These are phyloP conservation scores for Kwoniella botswanensis DNA, from an alignment of 768 basidiomycete species.

Conservation along the genomic window DNA sequence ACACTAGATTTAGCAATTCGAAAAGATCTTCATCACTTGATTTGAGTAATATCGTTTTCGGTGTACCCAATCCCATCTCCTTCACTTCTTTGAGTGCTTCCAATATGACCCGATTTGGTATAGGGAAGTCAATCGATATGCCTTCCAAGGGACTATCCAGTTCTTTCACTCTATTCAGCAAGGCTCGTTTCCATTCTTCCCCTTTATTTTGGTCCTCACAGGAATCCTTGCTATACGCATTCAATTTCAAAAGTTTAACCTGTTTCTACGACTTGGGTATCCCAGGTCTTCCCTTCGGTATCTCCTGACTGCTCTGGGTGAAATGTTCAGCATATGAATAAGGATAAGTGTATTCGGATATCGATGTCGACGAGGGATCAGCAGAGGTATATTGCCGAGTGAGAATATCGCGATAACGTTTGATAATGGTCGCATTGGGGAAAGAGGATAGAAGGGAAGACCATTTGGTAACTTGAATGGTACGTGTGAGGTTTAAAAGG, in stretches of 20 bases:
- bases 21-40: conserved; percentile 5
- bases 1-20: background rate
- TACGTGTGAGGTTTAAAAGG: background rate
- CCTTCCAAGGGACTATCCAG: background rate
- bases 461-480: conserved; percentile 5
- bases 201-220: background rate
- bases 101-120: background rate
- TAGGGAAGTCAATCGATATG: background rate
- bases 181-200: background rate
- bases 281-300: background rate
- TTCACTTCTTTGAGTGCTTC: background rate
- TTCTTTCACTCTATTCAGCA: background rate
- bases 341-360: background rate
- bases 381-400: background rate
- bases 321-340: conserved; percentile 3
- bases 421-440: background rate
- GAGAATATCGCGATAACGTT: background rate
- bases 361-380: background rate
- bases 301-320: background rate
- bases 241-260: background rate
- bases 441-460: background rate
- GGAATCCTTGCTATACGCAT: background rate
- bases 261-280: background rate
- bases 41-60: conserved; percentile 1
- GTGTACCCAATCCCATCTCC: background rate